Evolutionary conservation across 768 basidiomycete genomes (phyloP).

Genomic region (Cubamyces lactineus): DNA sequence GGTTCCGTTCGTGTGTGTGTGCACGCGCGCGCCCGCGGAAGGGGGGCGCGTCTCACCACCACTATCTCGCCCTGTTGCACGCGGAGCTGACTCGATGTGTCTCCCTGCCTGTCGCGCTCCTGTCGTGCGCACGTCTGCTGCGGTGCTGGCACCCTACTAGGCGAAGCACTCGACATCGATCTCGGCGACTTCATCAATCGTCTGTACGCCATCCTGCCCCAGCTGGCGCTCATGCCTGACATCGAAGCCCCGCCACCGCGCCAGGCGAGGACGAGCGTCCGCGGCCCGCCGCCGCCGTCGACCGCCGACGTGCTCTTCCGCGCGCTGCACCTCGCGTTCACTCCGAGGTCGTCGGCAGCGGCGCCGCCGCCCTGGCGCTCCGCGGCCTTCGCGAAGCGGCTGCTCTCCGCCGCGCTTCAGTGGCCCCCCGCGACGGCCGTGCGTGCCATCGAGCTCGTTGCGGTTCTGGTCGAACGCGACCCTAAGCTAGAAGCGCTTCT

Average conservation of each 20-base stretch:
- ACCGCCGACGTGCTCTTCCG: slow-evolving; percentile 81
- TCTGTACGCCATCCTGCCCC: slow-evolving; percentile 81
- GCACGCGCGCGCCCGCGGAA: slow-evolving; percentile 17
- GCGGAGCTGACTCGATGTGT: slow-evolving; percentile 22
- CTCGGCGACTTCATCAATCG: slow-evolving; percentile 84
- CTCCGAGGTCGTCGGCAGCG: slow-evolving; percentile 61
- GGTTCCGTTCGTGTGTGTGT: too few relatives aligned
- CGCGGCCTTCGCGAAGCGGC: slow-evolving; percentile 93
- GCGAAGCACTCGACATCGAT: slow-evolving; percentile 98
- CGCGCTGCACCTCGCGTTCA: slow-evolving; percentile 81
- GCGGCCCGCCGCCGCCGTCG: slow-evolving; percentile 38
- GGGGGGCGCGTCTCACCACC: slow-evolving; percentile 5
- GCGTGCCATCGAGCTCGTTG: slow-evolving; percentile 75
- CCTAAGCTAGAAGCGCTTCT: slow-evolving; percentile 82
- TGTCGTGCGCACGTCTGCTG: background rate
- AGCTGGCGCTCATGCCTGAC: slow-evolving; percentile 66
- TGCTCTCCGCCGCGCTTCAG: slow-evolving; percentile 77
- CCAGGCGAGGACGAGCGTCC: slow-evolving; percentile 28
- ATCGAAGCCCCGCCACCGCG: slow-evolving; percentile 54
- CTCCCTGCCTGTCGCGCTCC: slow-evolving; percentile 13
- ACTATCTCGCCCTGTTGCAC: slow-evolving; percentile 1
- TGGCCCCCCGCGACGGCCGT: slow-evolving; percentile 73
- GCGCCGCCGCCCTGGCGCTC: slow-evolving; percentile 70
- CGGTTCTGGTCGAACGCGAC: slow-evolving; percentile 72
- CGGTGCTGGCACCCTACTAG: slow-evolving; percentile 41